Evolutionary conservation across 208 protist genomes (phyloP).

Genomic region (Wallacemonas sp.): DNA sequence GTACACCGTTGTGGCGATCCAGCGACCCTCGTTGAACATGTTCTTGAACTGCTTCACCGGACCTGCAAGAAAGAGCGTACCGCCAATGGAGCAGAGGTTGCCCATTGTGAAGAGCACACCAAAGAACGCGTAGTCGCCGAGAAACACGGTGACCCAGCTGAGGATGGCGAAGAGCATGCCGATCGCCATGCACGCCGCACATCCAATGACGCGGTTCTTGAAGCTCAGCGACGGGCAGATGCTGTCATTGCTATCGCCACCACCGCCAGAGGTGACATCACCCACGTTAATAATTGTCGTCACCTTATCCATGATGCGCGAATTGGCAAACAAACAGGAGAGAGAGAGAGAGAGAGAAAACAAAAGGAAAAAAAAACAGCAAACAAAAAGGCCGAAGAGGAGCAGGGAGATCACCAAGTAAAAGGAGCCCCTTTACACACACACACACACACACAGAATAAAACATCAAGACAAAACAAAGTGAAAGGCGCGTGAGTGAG

Average conservation of each 20-base stretch:
- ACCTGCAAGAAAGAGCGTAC: constrained; percentile 81
- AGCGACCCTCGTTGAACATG: constrained; percentile 84
- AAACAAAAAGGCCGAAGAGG: background rate
- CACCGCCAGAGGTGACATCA: constrained; percentile 16
- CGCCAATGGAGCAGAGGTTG: constrained; percentile 52
- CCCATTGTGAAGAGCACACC: constrained; percentile 75
- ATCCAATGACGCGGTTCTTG: constrained; percentile 75
- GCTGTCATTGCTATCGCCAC: constrained; percentile 40
- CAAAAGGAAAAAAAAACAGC: background rate
- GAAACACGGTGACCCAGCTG: constrained; percentile 65
- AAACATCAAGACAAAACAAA: no score
- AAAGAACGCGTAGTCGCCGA: constrained; percentile 68
- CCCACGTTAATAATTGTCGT: constrained; percentile 45
- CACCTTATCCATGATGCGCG: constrained; percentile 48
- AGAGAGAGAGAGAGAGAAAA: background rate
- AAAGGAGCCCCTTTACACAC: no score
- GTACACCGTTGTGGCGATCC: constrained; percentile 77
- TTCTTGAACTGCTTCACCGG: constrained; percentile 72
- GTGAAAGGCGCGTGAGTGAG: no score
- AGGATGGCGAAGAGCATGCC: constrained; percentile 64
- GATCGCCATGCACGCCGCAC: constrained; percentile 42
- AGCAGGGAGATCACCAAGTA: background rate
- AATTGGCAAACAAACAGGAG: background rate
- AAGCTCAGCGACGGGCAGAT: constrained; percentile 83
- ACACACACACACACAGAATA: no score